Conservation (phyloP, 2,329 filamentous ascomycete genomes). For the Curvularia hawaiiensis region DNA sequence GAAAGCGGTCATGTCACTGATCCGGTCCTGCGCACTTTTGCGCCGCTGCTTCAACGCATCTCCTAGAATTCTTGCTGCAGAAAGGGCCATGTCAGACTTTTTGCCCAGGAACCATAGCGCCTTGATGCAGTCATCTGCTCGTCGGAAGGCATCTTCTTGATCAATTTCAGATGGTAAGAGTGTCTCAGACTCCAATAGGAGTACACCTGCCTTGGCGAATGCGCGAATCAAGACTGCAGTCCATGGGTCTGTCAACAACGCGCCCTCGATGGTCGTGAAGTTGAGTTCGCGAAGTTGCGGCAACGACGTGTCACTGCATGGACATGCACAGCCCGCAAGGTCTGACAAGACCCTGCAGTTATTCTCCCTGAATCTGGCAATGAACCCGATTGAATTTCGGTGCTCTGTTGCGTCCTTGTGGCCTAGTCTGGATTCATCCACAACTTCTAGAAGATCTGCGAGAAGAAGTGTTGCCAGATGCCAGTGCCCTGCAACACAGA, state of each 20-base stretch:
- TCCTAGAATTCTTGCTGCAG: constrained; percentile 48
- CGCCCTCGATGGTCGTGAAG: constrained; percentile 59
- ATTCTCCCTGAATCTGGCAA: constrained; percentile 49
- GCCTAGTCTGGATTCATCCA: constrained; percentile 51
- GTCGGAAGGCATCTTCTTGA: constrained; percentile 39
- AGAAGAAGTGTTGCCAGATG: constrained; percentile 62
- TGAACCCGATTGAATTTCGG: constrained; percentile 41
- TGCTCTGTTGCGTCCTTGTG: constrained; percentile 28
- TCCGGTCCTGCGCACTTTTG: constrained; percentile 27
- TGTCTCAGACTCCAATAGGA: constrained; percentile 48
- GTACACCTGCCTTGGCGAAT: constrained; percentile 56
- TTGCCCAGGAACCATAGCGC: constrained; percentile 61
- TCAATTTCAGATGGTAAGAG: constrained; percentile 15
- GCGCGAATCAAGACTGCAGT: constrained; percentile 60
- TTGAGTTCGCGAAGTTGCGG: constrained; percentile 54
- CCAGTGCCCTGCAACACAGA: constrained; percentile 63
- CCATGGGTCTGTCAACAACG: constrained; percentile 66
- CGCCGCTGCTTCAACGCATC: constrained; percentile 40
- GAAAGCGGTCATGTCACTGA: constrained; percentile 33
- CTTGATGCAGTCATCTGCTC: constrained; percentile 57
- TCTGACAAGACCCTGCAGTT: constrained; percentile 57
- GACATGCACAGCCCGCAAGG: constrained; percentile 55
- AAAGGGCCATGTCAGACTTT: constrained; percentile 59
- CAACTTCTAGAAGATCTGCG: constrained; percentile 58
- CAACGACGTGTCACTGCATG: constrained; percentile 32